Evolutionary conservation across 148 eudicot genomes (phyloP), one percentile per base, ranked within the genome.

Genomic region (Vaccinium corymbosum): DNA sequence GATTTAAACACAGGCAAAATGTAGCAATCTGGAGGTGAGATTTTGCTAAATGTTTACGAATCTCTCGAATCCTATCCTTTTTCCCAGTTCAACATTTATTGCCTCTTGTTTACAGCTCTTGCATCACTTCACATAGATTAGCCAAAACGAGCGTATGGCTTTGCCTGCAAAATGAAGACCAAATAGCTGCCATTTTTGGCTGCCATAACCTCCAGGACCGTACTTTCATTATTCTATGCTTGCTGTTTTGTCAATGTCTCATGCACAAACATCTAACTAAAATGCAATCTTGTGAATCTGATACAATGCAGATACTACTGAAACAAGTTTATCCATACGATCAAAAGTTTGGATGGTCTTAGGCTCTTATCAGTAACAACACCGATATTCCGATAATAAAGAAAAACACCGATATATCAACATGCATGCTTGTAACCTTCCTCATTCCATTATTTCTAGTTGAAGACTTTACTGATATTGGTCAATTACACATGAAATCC

Each of bases 1-100:
- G 12, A 49, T 22, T 17, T 35, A 66, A 29, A 68, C 6, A 68
- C 73, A 49, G 17, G 22, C 29, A 46, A 32, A 46, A 19, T 46
- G 78, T 74, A 42, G 53, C 78, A 48, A 51, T 76, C 56, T 76
- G 17, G 56, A 76, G 56, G 79, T 49, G 56, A 7, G 29, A 48
- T 48, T 49, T 76, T 1, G 4, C 17, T 10, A n/a, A 76, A 49
- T 48, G n/a, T 42, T 49, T 5, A 72, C 11, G 1, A 2, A 42
- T 76, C 55, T 76, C 55, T 49, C n/a, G 29, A 76, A 76, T 76
- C 17, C 32, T 9, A 22, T 49, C 15, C 29, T 64, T 38, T 46
- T 73, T 73, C 17, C 77, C 25, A 42, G 51, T 76, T 76, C 55
- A 55, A 76, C 22, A 76, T 15, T 51, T 51, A 6, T 4, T n/a